Conservation (phyloP, 1,284 basidiomycete genomes). For the Cutaneotrichosporon sp. region DNA sequence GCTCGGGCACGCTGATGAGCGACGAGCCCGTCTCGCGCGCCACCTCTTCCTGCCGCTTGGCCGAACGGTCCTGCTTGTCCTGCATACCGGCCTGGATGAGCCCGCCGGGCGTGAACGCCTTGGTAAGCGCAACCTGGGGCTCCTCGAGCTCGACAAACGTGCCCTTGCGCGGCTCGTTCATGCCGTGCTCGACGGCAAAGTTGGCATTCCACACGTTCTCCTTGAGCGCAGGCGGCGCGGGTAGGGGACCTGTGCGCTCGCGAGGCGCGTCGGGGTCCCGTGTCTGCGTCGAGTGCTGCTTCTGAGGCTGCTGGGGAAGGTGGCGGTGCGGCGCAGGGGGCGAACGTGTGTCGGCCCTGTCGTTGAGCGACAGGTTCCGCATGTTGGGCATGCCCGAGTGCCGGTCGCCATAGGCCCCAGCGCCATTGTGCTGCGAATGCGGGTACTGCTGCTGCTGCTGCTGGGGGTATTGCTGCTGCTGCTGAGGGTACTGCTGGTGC, state of each 20-base stretch:
- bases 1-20: conserved; percentile 86
- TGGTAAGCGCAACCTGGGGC: conserved; percentile 69
- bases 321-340: conserved; percentile 18
- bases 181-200: conserved; percentile 60
- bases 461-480: conserved; percentile 2
- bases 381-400: conserved; percentile 3
- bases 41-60: conserved; percentile 86
- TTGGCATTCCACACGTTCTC: conserved; percentile 71
- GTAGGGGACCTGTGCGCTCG: conserved; percentile 43
- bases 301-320: conserved; percentile 6
- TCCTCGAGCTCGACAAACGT: conserved; percentile 75
- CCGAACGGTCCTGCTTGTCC: conserved; percentile 90
- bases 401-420: conserved; percentile 3
- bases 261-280: not conserved
- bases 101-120: conserved; percentile 89
- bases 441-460: conserved; percentile 11
- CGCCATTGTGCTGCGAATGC: not conserved
- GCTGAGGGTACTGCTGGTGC: conserved; percentile 2
- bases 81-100: conserved; percentile 89
- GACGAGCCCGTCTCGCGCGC: conserved; percentile 84
- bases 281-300: conserved; percentile 10
- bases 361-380: conserved; percentile 14
- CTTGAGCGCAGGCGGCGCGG: conserved; percentile 56
- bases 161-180: conserved; percentile 40
- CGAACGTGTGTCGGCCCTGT: conserved; percentile 12